Evolutionary conservation across 345 rosid genomes (phyloP).

Genomic region (Salix dunnii): DNA sequence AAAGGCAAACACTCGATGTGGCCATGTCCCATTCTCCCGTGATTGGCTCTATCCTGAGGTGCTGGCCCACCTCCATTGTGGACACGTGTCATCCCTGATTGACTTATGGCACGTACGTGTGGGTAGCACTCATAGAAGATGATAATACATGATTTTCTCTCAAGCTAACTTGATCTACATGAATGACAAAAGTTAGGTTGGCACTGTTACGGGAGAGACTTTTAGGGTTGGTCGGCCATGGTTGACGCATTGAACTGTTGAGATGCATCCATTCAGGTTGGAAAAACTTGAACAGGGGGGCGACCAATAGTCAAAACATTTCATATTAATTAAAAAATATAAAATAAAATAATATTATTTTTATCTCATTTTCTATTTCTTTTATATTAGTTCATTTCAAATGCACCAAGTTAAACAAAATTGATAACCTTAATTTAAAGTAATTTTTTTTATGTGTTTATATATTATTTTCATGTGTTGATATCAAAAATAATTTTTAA

Average conservation of each 20-base stretch:
- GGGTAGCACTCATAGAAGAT: slow-evolving; percentile 7
- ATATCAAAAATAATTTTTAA: too few species aligned
- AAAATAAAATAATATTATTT: too few species aligned
- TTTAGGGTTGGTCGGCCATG: slow-evolving; percentile 34
- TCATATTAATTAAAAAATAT: too few species aligned
- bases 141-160: not conserved
- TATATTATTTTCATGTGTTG: too few species aligned
- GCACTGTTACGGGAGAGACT: not conserved
- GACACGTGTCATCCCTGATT: slow-evolving; percentile 14
- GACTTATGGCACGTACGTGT: slow-evolving; percentile 35
- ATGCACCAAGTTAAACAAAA: too few species aligned
- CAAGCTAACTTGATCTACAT: not conserved
- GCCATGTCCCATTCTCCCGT: slow-evolving; percentile 23
- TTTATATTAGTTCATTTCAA: too few species aligned
- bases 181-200: slow-evolving; percentile 13
- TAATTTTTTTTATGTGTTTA: too few species aligned
- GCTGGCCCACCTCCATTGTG: not conserved
- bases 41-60: slow-evolving; percentile 28
- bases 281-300: not conserved
- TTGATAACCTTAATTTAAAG: too few species aligned
- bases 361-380: too few species aligned
- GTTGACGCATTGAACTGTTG: not conserved
- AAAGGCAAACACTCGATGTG: not conserved
- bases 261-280: not conserved
- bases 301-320: too few species aligned